A percentile compares a stretch with the other conserved stretches of the same genome.
Evolutionary conservation across 164 flowering plant species (phyloP).

Genomic region (Liriodendron chinense): DNA sequence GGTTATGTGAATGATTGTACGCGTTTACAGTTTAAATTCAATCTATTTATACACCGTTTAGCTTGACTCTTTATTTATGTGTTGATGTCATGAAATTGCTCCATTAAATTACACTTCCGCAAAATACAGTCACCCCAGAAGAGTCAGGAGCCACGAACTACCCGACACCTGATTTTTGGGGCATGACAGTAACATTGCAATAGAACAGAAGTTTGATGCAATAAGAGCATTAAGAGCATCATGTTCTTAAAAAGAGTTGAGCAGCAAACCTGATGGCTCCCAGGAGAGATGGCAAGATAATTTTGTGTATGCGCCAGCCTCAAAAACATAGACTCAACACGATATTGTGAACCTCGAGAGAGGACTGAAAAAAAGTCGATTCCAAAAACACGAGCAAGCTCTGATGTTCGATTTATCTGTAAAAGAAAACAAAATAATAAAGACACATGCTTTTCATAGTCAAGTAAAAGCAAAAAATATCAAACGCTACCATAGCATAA

Average conservation of each 20-base stretch:
- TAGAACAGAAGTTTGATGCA: background rate
- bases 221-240: background rate
- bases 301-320: constrained; percentile 94
- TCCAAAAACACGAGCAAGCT: constrained; percentile 99
- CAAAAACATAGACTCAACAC: constrained; percentile 95
- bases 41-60: too few relatives aligned
- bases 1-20: too few relatives aligned
- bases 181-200: background rate
- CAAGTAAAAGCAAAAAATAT: too few relatives aligned
- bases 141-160: too few relatives aligned
- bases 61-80: too few relatives aligned
- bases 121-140: too few relatives aligned
- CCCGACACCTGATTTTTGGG: too few relatives aligned
- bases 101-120: too few relatives aligned
- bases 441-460: background rate
- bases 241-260: background rate
- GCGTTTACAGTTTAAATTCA: too few relatives aligned
- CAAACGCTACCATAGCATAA: background rate
- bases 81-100: too few relatives aligned
- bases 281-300: constrained; percentile 89
- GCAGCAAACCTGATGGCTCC: constrained; percentile 64
- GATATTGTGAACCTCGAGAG: constrained; percentile 96
- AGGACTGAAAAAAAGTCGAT: constrained; percentile 98
- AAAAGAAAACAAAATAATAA: background rate
- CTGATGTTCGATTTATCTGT: constrained; percentile 94